phyloP scores from a whole-genome alignment of 2,329 filamentous ascomycete species.

The Hansfordia pulvinata region DNA sequence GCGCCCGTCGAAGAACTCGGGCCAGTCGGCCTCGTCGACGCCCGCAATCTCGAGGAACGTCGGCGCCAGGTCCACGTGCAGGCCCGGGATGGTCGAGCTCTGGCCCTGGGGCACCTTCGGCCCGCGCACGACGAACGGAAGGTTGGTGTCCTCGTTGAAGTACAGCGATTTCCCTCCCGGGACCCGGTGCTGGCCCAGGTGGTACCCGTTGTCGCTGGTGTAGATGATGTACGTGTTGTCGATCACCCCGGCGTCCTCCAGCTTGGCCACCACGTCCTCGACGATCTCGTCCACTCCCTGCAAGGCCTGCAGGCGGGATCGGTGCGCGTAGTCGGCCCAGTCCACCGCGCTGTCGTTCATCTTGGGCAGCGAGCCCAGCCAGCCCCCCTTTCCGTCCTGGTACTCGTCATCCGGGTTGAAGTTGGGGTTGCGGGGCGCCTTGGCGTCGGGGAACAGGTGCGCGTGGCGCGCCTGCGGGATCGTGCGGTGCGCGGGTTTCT shows the following conservation, averaged over 20 bases:
- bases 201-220: constrained; percentile 45
- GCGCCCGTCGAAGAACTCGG: constrained; percentile 35
- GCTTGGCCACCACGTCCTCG: too few relatives aligned
- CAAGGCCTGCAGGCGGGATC: constrained; percentile 30
- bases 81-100: constrained; percentile 30
- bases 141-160: constrained; percentile 44
- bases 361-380: constrained; percentile 25
- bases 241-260: too few relatives aligned
- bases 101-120: constrained; percentile 33
- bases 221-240: constrained; percentile 47
- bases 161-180: constrained; percentile 43
- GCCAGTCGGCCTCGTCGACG: too few relatives aligned
- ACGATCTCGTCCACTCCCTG: constrained; percentile 42
- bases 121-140: constrained; percentile 45
- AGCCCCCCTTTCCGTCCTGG: constrained; percentile 19
- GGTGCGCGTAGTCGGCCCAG: constrained; percentile 38
- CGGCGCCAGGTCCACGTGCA: constrained; percentile 41
- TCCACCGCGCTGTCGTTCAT: constrained; percentile 31
- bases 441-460: constrained; percentile 44
- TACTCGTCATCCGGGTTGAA: constrained; percentile 49
- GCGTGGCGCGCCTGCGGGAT: constrained; percentile 47
- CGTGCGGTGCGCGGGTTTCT: constrained; percentile 27
- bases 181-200: constrained; percentile 44
- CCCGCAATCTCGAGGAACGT: constrained; percentile 31
- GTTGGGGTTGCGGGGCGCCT: constrained; percentile 45